Percentiles rank a stretch among this genome's conserved stretches.
Evolutionary conservation across 768 basidiomycete species (phyloP).

Genomic region (Lactarius akahatsu): DNA sequence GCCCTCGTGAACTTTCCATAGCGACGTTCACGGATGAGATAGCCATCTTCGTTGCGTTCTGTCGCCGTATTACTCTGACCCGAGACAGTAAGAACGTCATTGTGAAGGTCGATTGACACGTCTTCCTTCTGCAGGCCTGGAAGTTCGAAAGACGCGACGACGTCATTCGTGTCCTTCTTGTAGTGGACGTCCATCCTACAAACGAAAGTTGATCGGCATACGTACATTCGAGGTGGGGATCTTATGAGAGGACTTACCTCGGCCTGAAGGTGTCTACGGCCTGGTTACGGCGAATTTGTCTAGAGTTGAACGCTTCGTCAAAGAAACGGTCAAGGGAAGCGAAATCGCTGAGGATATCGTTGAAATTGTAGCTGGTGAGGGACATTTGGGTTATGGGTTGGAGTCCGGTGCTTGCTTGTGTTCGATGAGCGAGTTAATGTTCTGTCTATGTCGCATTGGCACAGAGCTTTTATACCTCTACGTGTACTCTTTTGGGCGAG

Average conservation of each 20-base stretch:
- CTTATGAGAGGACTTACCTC: conserved; percentile 2
- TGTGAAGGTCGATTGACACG: conserved; percentile 50
- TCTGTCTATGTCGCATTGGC: neutral
- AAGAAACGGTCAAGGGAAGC: conserved; percentile 13
- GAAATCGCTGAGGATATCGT: conserved; percentile 2
- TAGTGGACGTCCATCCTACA: conserved; percentile 53
- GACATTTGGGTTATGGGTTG: conserved; percentile 7
- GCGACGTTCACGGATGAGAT: conserved; percentile 36
- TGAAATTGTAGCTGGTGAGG: neutral
- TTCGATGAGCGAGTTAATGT: neutral
- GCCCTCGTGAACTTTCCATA: conserved; percentile 34
- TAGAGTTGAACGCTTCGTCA: conserved; percentile 4
- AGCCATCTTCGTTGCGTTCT: conserved; percentile 40
- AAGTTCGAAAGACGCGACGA: conserved; percentile 56
- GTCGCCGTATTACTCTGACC: conserved; percentile 43
- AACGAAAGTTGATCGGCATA: neutral
- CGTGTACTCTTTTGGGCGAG: neutral
- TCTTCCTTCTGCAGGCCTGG: conserved; percentile 53
- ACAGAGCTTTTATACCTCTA: conserved; percentile 11
- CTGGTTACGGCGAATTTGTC: neutral
- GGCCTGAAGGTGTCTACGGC: conserved; percentile 1
- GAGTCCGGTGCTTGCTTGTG: neutral
- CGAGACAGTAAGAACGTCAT: conserved; percentile 49
- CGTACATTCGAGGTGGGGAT: neutral
- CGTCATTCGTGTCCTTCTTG: conserved; percentile 43